phyloP scores from a whole-genome alignment of 768 basidiomycete genomes.

The Mycena polygramma region DNA sequence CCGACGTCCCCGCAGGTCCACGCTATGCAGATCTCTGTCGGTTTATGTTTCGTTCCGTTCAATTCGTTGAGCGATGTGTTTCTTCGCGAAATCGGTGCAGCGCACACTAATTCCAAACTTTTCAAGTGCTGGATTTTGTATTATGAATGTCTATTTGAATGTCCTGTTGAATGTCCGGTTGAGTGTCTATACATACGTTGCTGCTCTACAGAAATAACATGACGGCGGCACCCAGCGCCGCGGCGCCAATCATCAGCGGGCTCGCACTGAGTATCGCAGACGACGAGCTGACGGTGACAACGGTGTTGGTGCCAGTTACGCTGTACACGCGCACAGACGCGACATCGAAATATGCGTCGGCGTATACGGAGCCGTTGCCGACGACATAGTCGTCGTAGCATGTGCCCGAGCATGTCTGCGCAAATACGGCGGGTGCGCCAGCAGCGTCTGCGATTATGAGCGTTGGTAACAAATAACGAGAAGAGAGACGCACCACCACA shows the following conservation, averaged over 20 bases:
- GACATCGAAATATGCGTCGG: conserved; percentile 81
- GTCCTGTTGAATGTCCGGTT: no score
- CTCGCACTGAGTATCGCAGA: background rate
- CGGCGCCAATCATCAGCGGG: conserved; percentile 16
- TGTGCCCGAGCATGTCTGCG: conserved; percentile 71
- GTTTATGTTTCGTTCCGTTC: no score
- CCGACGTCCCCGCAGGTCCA: no score
- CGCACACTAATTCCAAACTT: no score
- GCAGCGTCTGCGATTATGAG: conserved; percentile 56
- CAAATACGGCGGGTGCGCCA: conserved; percentile 64
- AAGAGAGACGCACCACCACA: conserved; percentile 62
- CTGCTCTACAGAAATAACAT: conserved; percentile 5
- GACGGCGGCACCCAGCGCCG: conserved; percentile 13
- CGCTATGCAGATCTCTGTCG: no score
- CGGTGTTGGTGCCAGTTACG: conserved; percentile 45
- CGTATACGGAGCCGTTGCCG: conserved; percentile 70
- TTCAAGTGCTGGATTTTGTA: no score
- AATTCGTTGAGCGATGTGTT: no score
- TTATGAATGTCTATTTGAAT: no score
- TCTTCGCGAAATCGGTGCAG: no score
- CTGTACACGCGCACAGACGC: conserved; percentile 68
- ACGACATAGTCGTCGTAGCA: conserved; percentile 82
- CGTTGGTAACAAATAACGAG: conserved; percentile 14
- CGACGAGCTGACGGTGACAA: conserved; percentile 32
- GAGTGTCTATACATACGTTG: no score